These are phyloP conservation scores for Cladosporium sp. DNA, from an alignment of 2,329 filamentous ascomycete genomes.

Conservation along the genomic window DNA sequence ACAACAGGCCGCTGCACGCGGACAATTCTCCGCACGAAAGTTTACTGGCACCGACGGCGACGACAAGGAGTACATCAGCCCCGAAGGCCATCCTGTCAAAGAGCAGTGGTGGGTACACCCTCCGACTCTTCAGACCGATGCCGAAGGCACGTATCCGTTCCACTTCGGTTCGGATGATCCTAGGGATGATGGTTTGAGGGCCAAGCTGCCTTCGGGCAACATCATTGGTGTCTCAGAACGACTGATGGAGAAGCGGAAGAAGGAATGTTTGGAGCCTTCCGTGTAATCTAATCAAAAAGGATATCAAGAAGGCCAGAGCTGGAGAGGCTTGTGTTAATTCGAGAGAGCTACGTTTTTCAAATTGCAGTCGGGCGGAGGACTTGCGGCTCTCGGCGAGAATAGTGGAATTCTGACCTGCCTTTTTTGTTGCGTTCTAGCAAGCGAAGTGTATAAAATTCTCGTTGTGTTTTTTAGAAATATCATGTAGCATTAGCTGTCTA, in stretches of 20 bases:
- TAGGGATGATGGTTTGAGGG: conserved; percentile 18
- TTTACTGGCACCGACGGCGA: conserved; percentile 37
- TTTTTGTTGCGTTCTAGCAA: no score
- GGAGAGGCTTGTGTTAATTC: no score
- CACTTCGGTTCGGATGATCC: conserved; percentile 22
- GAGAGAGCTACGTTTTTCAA: no score
- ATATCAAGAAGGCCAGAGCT: no score
- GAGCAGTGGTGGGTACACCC: conserved; percentile 43
- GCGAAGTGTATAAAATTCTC: no score
- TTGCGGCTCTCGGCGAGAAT: no score
- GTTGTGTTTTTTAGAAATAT: no score
- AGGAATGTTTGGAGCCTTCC: neutral
- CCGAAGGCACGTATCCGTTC: conserved; percentile 31
- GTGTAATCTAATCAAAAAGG: no score
- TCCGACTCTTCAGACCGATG: conserved; percentile 34
- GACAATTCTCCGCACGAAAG: conserved; percentile 30
- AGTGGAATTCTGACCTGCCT: no score
- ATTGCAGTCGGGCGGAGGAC: no score
- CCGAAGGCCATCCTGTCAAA: conserved; percentile 37
- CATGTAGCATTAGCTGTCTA: no score
- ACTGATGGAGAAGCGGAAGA: conserved; percentile 13
- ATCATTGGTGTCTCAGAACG: conserved; percentile 18
- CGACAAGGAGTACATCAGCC: conserved; percentile 32
- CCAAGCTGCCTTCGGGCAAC: conserved; percentile 16
- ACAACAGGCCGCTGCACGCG: conserved; percentile 12